A percentile compares a stretch with the other conserved stretches of the same genome.
phyloP scores from a whole-genome alignment of 768 basidiomycete genomes.

The Leccinum uliginosum region DNA sequence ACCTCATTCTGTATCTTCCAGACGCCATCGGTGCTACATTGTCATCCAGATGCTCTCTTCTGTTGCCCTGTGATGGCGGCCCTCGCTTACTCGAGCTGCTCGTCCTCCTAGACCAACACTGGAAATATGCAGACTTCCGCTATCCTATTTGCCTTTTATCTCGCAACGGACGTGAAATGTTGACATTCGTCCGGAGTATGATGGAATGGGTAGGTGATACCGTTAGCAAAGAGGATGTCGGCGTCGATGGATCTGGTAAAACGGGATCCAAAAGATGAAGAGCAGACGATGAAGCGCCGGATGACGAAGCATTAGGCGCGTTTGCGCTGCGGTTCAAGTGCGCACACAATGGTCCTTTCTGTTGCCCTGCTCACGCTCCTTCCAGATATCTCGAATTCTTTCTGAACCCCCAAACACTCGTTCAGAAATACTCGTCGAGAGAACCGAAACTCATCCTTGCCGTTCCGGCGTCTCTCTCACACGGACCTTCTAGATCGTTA shows the following conservation, averaged over 20 bases:
- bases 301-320: constrained; percentile 82
- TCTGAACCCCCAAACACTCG: constrained; percentile 71
- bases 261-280: constrained; percentile 50
- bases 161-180: constrained; percentile 87
- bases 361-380: not conserved
- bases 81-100: constrained; percentile 95
- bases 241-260: constrained; percentile 63
- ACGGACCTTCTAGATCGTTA: constrained; percentile 83
- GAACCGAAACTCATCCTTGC: constrained; percentile 93
- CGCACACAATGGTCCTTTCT: constrained; percentile 19
- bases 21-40: constrained; percentile 89
- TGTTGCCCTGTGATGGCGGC: constrained; percentile 90
- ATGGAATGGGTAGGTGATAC: constrained; percentile 99
- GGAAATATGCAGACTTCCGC: constrained; percentile 81
- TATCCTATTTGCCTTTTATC: constrained; percentile 94
- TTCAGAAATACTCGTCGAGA: constrained; percentile 78
- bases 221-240: constrained; percentile 87
- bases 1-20: constrained; percentile 27
- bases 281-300: constrained; percentile 64
- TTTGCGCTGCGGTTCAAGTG: constrained; percentile 87
- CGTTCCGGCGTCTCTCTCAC: constrained; percentile 87
- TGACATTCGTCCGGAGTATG: constrained; percentile 91
- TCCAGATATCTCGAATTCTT: constrained; percentile 89
- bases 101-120: constrained; percentile 93
- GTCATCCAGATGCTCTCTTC: constrained; percentile 71